Base-by-base conservation (phyloP, 306 rosid genomes). In the Prunus mongolica region DNA sequence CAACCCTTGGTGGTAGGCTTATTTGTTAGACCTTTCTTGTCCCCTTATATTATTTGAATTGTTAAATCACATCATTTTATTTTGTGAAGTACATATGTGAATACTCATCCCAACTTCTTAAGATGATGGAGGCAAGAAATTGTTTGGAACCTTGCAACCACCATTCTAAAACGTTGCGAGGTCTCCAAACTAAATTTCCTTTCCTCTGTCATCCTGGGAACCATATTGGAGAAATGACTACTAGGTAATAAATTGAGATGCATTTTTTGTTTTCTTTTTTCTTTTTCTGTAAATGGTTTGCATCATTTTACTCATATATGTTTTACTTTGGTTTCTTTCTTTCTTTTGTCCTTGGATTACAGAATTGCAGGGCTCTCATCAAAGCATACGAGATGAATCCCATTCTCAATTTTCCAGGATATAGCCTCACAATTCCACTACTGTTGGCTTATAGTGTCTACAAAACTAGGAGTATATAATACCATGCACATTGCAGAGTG, bases 361-460 rank as follows among this genome's bases (percentile, higher is more conserved):
- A 95, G 98, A 79, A 73, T 77, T 95, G 98, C 93, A 62, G 90
- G 88, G 84, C 49, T 76, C 89, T 90, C 24, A 73, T 82, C 70
- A 95, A 95, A 88, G 99, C 97, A 15, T 92, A 89, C 61, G 97
- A 88, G 84, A 95, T 92, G 96, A 92, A 92, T 71, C 93, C 99
- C 50, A 61, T 87, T 24, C 81, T 95, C 76, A 91, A 95, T 77
- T 88, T 89, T 63, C 88, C 89, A 60, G 90, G 78, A 47, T 92
- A 87, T 75, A 84, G 92, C 83, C 49, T 89, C 77, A 78, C 86
- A 73, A 73, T 87, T 69, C 99, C 97, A 54, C 66, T 86, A 61
- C 72, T 92, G 84, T 57, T 95, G 91, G 96, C 82, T 52, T 82
- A 62, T 81, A 86, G 88, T 65, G 76, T 87, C 64, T 69, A 65